phyloP scores from a whole-genome alignment of 2,329 filamentous ascomycete genomes.

The Botrytis byssoidea region DNA sequence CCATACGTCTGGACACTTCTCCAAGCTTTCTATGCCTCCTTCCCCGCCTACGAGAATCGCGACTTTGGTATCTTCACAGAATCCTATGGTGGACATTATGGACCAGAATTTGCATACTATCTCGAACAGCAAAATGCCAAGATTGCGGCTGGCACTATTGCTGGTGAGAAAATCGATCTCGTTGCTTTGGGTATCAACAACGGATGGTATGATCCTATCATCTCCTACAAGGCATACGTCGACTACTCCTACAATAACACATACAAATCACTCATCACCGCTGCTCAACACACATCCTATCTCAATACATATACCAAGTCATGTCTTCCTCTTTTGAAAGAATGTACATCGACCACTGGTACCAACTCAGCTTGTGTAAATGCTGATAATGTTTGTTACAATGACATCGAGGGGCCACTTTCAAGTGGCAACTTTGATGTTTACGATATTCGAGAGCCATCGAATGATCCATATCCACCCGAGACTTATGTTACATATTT shows the following conservation, averaged over 20 bases:
- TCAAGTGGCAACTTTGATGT: constrained; percentile 17
- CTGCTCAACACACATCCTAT: constrained; percentile 37
- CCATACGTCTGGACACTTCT: constrained; percentile 56
- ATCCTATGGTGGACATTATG: constrained; percentile 57
- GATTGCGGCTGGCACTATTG: constrained; percentile 46
- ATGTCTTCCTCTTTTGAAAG: constrained; percentile 43
- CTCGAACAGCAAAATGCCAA: constrained; percentile 56
- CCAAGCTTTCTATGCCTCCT: constrained; percentile 61
- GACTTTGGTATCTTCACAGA: constrained; percentile 54
- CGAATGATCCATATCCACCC: constrained; percentile 38
- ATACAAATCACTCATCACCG: constrained; percentile 44
- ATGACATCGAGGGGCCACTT: constrained; percentile 25
- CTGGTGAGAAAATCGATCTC: constrained; percentile 39
- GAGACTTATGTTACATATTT: constrained; percentile 46
- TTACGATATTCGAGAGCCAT: constrained; percentile 24
- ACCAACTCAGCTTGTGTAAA: constrained; percentile 79
- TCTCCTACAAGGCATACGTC: constrained; percentile 47
- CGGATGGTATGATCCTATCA: constrained; percentile 51
- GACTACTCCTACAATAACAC: constrained; percentile 38
- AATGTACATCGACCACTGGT: constrained; percentile 53
- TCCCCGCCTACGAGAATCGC: constrained; percentile 61
- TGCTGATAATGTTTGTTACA: constrained; percentile 48
- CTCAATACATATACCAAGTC: constrained; percentile 39
- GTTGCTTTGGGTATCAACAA: constrained; percentile 41
- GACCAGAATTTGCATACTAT: constrained; percentile 54